Percentiles rank a stretch among this genome's conserved stretches.
Conservation (phyloP, 2,329 filamentous ascomycete species). For the Chalaropsis thielavioides region DNA sequence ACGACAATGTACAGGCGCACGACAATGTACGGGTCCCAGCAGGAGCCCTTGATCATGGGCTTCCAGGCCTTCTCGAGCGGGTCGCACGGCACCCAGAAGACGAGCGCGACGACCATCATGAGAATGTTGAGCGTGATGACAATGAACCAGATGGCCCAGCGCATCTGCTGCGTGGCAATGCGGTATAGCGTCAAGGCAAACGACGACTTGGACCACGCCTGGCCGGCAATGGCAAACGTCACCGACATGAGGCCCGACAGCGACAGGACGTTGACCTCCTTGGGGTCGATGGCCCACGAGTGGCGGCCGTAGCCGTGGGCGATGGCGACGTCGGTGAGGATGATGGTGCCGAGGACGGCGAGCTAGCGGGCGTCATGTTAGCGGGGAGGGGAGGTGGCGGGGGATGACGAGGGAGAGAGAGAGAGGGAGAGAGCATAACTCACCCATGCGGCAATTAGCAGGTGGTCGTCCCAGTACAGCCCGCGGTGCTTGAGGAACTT, state of each 20-base stretch:
- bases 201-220: conserved; percentile 19
- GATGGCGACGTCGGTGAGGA: conserved; percentile 19
- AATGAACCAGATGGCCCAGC: conserved; percentile 22
- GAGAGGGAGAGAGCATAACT: not conserved
- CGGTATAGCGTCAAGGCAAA: conserved; percentile 24
- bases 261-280: not conserved
- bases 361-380: conserved; percentile 5
- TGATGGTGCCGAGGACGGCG: conserved; percentile 9
- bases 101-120: conserved; percentile 19
- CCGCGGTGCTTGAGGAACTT: conserved; percentile 26
- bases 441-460: conserved; percentile 24
- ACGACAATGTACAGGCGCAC: conserved; percentile 12
- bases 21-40: conserved; percentile 19
- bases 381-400: not conserved
- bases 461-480: conserved; percentile 28
- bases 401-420: not conserved
- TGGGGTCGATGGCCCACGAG: conserved; percentile 14
- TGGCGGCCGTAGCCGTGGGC: conserved; percentile 19
- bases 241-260: conserved; percentile 16
- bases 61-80: conserved; percentile 22
- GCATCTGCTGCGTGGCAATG: conserved; percentile 21
- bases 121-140: conserved; percentile 21
- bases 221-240: conserved; percentile 3
- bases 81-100: conserved; percentile 22
- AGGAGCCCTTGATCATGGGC: conserved; percentile 19